phyloP scores from a whole-genome alignment of 495 filamentous ascomycete genomes.

The Aspergillus ellipticus region DNA sequence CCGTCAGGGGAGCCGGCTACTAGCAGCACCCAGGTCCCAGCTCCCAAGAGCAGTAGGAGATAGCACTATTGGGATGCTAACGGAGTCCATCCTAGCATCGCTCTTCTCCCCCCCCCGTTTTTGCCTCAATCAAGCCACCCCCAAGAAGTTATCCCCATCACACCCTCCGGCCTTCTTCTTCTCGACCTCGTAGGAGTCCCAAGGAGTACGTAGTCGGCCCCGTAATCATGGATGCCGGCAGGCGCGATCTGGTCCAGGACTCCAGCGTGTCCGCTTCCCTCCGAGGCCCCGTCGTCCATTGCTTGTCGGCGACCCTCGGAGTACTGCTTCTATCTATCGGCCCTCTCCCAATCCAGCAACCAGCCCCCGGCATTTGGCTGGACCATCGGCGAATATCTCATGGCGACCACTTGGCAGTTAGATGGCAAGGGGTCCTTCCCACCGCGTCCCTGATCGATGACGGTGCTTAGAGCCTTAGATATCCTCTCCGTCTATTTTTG shows the following conservation, averaged over 20 bases:
- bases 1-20: background rate
- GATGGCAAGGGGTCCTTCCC: background rate
- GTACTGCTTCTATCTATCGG: too few species aligned
- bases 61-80: background rate
- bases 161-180: background rate
- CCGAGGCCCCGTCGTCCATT: too few species aligned
- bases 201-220: background rate
- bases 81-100: background rate
- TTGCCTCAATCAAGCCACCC: background rate
- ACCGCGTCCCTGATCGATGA: background rate
- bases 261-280: too few species aligned
- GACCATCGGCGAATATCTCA: background rate
- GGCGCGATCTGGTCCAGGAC: background rate
- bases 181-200: background rate
- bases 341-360: slow-evolving; percentile 6
- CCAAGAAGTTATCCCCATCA: background rate
- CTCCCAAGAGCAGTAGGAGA: too few species aligned
- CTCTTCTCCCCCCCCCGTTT: background rate
- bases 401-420: background rate
- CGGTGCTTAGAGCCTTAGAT: background rate
- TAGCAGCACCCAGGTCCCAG: too few species aligned
- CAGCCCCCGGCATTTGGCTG: slow-evolving; percentile 7
- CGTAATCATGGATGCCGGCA: background rate
- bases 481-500: background rate
- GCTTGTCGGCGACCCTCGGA: background rate